Percentiles rank a stretch among this genome's conserved stretches.
Evolutionary conservation across 2,329 filamentous ascomycete genomes (phyloP).

Genomic region (Dendrostoma leiphaemia): DNA sequence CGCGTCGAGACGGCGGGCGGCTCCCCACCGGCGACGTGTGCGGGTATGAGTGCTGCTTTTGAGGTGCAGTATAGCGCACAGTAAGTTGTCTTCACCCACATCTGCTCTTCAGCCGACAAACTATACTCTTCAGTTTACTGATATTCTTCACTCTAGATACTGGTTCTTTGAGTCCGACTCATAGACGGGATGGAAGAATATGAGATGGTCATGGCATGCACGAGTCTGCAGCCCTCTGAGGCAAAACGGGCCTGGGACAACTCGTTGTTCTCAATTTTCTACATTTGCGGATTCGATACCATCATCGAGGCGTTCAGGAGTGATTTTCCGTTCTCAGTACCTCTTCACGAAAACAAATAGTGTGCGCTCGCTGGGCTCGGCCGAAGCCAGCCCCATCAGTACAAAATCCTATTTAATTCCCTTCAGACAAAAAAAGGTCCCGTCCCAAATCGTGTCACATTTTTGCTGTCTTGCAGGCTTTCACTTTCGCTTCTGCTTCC

Average conservation of each 20-base stretch:
- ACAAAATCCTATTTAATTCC: too few species aligned
- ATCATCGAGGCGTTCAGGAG: slow-evolving; percentile 8
- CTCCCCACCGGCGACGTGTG: slow-evolving; percentile 69
- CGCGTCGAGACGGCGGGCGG: slow-evolving; percentile 83
- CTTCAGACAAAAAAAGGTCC: too few species aligned
- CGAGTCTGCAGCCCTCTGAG: too few species aligned
- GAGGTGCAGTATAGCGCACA: slow-evolving; percentile 78
- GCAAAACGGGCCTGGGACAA: too few species aligned
- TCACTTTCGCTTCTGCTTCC: too few species aligned
- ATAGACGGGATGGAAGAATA: not conserved
- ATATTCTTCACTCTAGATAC: slow-evolving; percentile 28
- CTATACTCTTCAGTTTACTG: slow-evolving; percentile 4
- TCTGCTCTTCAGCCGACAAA: too few species aligned
- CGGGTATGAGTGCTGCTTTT: slow-evolving; percentile 61
- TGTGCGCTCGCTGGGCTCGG: too few species aligned
- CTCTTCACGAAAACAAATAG: too few species aligned
- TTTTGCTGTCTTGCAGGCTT: too few species aligned
- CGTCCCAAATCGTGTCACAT: too few species aligned
- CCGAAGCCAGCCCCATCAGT: too few species aligned
- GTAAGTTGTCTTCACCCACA: slow-evolving; percentile 59
- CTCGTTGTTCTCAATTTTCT: not conserved
- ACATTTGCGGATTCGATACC: not conserved
- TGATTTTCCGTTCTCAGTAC: not conserved
- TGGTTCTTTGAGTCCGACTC: slow-evolving; percentile 33
- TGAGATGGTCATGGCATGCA: too few species aligned